phyloP scores from a whole-genome alignment of 495 filamentous ascomycete genomes.

The Penicillium odoratum region DNA sequence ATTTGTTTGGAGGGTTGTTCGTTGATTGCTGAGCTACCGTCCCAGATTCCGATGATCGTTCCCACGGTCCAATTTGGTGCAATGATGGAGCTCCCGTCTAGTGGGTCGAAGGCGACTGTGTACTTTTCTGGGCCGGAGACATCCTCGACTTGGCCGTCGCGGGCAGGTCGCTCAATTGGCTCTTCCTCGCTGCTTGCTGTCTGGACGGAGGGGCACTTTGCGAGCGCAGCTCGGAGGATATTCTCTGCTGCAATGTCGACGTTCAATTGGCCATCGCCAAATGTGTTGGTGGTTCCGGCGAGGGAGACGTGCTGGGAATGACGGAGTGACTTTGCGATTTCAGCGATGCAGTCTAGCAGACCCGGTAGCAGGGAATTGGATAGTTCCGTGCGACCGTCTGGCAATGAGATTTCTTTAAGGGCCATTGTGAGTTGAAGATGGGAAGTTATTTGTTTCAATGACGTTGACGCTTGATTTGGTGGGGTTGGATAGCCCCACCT shows the following conservation, averaged over 20 bases:
- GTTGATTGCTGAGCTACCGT: constrained; percentile 40
- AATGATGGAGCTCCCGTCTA: constrained; percentile 56
- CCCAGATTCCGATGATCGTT: constrained; percentile 53
- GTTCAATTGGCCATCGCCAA: constrained; percentile 57
- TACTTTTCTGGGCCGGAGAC: constrained; percentile 36
- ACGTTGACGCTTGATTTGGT: not conserved
- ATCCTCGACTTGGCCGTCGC: not conserved
- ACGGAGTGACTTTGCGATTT: constrained; percentile 37
- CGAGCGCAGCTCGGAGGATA: constrained; percentile 40
- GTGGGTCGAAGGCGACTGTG: constrained; percentile 55
- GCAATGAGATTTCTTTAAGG: constrained; percentile 2
- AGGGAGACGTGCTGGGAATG: constrained; percentile 38
- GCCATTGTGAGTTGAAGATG: not conserved
- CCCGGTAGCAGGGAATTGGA: constrained; percentile 38
- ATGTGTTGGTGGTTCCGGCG: constrained; percentile 47
- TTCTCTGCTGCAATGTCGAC: constrained; percentile 53
- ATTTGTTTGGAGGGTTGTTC: constrained; percentile 39
- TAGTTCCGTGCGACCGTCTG: constrained; percentile 15
- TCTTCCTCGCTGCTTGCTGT: constrained; percentile 56
- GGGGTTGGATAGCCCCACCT: not conserved
- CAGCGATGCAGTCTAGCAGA: constrained; percentile 36
- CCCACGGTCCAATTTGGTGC: constrained; percentile 55
- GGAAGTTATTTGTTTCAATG: not conserved
- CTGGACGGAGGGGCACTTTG: constrained; percentile 38
- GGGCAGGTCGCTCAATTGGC: constrained; percentile 38